A percentile compares a stretch with the other conserved stretches of the same genome.
Conservation (phyloP, 1,284 basidiomycete genomes). For the Puccinia hordei region DNA sequence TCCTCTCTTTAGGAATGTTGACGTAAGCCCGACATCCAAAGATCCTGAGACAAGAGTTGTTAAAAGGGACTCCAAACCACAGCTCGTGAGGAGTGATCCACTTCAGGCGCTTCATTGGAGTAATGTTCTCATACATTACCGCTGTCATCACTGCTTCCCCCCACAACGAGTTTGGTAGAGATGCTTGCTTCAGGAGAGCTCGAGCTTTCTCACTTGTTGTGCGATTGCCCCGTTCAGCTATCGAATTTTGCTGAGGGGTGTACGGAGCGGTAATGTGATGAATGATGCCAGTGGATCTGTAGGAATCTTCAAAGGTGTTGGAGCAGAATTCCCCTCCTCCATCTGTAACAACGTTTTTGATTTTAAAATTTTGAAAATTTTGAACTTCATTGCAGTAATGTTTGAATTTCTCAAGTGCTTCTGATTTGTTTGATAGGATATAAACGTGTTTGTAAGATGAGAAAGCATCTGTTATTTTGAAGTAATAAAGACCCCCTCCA, state of each 20-base stretch:
- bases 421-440: not conserved
- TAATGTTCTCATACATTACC: conserved; percentile 2
- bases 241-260: conserved; percentile 59
- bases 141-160: not conserved
- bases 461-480: conserved; percentile 25
- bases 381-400: not conserved
- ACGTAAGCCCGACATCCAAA: conserved; percentile 16
- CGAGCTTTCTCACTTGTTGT: conserved; percentile 51
- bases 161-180: not conserved
- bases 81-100: conserved; percentile 1
- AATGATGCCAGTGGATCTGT: not conserved
- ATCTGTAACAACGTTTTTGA: not conserved
- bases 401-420: not conserved
- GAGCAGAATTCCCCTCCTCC: not conserved
- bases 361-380: not conserved
- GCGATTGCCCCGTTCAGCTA: conserved; percentile 57
- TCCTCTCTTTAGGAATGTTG: conserved; percentile 16
- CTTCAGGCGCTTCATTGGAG: conserved; percentile 5
- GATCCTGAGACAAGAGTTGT: not conserved
- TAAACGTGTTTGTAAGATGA: conserved; percentile 21
- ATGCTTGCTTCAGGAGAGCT: not conserved
- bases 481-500: not conserved
- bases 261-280: conserved; percentile 52
- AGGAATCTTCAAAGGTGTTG: not conserved
- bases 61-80: not conserved